Percentiles rank a stretch among this genome's conserved stretches.
phyloP scores from a whole-genome alignment of 257 asterid species.

The Rauvolfia tetraphylla region DNA sequence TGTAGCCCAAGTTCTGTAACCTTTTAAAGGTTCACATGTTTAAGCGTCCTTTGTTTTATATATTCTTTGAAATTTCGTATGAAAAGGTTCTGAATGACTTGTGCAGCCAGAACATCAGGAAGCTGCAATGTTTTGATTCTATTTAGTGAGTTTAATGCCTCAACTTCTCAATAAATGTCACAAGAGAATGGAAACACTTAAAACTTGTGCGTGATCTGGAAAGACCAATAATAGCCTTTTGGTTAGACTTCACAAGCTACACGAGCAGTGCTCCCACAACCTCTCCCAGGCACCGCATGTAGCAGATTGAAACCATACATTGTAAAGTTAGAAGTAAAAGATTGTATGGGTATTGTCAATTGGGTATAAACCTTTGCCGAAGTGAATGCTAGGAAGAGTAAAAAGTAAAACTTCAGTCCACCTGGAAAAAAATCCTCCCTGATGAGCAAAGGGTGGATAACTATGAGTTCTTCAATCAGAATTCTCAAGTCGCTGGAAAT shows the following conservation, averaged over 20 bases:
- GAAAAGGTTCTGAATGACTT: not conserved
- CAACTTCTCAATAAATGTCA: too few species aligned
- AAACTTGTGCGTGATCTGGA: not conserved
- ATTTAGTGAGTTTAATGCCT: not conserved
- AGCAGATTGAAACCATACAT: not conserved
- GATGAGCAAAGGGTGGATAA: not conserved
- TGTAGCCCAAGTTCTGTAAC: not conserved
- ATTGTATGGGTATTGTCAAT: not conserved
- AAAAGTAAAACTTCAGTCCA: too few species aligned
- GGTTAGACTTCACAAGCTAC: not conserved
- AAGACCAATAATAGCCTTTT: not conserved
- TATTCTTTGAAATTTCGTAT: not conserved
- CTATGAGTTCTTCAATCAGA: not conserved
- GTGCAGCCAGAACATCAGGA: not conserved
- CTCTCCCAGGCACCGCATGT: not conserved
- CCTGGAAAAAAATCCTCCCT: not conserved
- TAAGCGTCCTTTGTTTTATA: not conserved
- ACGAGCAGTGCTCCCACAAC: not conserved
- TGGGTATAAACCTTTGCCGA: not conserved
- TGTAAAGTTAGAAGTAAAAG: not conserved
- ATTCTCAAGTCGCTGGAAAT: not conserved
- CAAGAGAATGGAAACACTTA: not conserved
- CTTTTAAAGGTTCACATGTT: not conserved
- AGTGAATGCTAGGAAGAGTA: not conserved
- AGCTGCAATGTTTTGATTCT: not conserved